A percentile compares a stretch with the other conserved stretches of the same genome.
Conservation (phyloP, 2,329 filamentous ascomycete genomes). For the Fusarium robinianum region DNA sequence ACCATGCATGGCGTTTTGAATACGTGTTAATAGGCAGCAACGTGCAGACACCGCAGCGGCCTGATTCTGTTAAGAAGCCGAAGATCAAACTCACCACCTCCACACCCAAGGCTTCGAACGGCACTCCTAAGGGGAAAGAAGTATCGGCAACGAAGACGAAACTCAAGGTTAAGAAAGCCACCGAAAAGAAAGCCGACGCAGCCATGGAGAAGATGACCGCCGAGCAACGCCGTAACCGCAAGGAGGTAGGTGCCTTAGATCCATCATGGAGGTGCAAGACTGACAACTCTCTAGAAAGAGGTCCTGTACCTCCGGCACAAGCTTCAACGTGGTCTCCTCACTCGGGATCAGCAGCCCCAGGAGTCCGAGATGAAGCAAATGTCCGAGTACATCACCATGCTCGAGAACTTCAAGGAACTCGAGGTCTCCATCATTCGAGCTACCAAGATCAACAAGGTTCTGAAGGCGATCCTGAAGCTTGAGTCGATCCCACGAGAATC, state of each 20-base stretch:
- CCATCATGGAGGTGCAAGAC: slow-evolving; percentile 13
- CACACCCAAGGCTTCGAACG: slow-evolving; percentile 72
- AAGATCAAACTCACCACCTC: slow-evolving; percentile 68
- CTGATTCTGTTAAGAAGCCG: slow-evolving; percentile 68
- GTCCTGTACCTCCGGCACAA: slow-evolving; percentile 95
- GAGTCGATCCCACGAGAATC: slow-evolving; percentile 84
- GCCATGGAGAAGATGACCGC: slow-evolving; percentile 62
- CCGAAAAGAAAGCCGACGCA: slow-evolving; percentile 60
- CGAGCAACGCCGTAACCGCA: slow-evolving; percentile 62
- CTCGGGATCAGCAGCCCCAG: slow-evolving; percentile 81
- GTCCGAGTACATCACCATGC: slow-evolving; percentile 76
- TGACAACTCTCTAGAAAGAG: slow-evolving; percentile 60
- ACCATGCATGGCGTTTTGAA: neutral
- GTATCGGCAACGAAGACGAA: slow-evolving; percentile 60
- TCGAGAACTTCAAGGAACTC: slow-evolving; percentile 79
- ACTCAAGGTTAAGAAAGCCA: slow-evolving; percentile 58
- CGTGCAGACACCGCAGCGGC: slow-evolving; percentile 57
- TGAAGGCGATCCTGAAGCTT: slow-evolving; percentile 92
- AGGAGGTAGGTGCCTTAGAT: slow-evolving; percentile 54
- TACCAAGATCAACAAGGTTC: slow-evolving; percentile 98
- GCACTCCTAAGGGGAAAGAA: slow-evolving; percentile 61
- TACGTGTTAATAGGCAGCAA: slow-evolving; percentile 18
- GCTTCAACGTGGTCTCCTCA: slow-evolving; percentile 91
- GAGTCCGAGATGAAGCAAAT: slow-evolving; percentile 81
- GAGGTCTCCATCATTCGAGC: slow-evolving; percentile 85